Percentiles rank a stretch among this genome's conserved stretches.
Evolutionary conservation across 2,329 filamentous ascomycete species (phyloP).

Genomic region (Botrytis hyacinthi): DNA sequence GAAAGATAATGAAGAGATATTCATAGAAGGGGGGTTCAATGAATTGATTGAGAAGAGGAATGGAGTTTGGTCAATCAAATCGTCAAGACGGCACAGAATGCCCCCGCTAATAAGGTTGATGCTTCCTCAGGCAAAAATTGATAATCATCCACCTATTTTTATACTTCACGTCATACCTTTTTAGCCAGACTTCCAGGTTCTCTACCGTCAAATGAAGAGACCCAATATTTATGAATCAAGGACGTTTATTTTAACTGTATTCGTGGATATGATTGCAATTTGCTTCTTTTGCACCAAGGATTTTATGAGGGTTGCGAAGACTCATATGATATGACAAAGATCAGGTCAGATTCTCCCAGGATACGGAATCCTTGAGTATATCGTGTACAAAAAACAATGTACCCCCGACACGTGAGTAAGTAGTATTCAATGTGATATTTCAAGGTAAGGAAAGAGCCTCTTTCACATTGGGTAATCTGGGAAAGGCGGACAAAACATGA

Average conservation of each 20-base stretch:
- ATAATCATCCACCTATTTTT: slow-evolving; percentile 9
- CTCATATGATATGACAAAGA: too few relatives aligned
- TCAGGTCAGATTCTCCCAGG: neutral
- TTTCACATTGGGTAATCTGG: neutral
- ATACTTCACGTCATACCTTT: neutral
- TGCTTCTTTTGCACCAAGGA: neutral
- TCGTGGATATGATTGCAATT: neutral
- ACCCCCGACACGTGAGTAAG: neutral
- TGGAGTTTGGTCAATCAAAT: slow-evolving; percentile 14
- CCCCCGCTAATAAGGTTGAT: slow-evolving; percentile 16
- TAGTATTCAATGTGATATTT: neutral
- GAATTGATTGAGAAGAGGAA: slow-evolving; percentile 10
- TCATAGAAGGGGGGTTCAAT: slow-evolving; percentile 17
- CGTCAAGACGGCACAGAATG: slow-evolving; percentile 19
- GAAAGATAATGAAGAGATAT: slow-evolving; percentile 16
- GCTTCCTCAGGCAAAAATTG: neutral
- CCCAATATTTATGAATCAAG: neutral
- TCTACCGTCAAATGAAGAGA: neutral
- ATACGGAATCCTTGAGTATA: neutral
- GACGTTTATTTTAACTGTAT: neutral
- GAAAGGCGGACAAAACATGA: neutral
- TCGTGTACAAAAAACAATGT: neutral
- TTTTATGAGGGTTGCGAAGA: neutral
- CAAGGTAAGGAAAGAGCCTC: neutral
- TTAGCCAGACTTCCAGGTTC: neutral